Conservation (phyloP, 1,284 basidiomycete species). For the Austroboletus novae-zelandiae region DNA sequence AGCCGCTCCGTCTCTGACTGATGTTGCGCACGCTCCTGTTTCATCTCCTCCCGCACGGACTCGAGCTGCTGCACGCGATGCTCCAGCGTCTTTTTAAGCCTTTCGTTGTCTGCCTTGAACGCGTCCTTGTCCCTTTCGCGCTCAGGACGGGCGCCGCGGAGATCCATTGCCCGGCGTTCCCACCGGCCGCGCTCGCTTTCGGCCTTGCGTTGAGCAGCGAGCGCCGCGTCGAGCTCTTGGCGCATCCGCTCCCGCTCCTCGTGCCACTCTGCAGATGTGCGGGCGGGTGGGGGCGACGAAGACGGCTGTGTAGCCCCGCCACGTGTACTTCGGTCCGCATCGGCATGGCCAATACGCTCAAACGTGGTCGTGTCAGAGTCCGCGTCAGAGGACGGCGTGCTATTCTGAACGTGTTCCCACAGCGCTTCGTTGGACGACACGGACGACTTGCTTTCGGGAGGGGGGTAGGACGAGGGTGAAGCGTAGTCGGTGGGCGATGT, state of each 20-base stretch:
- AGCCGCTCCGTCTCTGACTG: conserved; percentile 10
- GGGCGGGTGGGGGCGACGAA: neutral
- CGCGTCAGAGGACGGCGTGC: conserved; percentile 15
- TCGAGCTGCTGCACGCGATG: conserved; percentile 16
- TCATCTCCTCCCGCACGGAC: conserved; percentile 4
- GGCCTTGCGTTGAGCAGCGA: conserved; percentile 11
- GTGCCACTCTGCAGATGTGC: neutral
- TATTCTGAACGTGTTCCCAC: conserved; percentile 26
- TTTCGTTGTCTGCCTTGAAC: conserved; percentile 27
- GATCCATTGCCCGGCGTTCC: conserved; percentile 23
- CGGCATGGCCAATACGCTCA: conserved; percentile 21
- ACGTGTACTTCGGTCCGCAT: neutral
- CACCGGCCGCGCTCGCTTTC: conserved; percentile 19
- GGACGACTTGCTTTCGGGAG: neutral
- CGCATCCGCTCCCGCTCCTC: conserved; percentile 13
- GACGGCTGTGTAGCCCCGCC: neutral
- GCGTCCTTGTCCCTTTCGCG: conserved; percentile 18
- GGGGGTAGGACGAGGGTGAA: neutral
- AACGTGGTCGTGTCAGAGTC: conserved; percentile 17
- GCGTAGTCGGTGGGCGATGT: neutral
- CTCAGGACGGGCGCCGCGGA: conserved; percentile 9
- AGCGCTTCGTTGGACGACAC: conserved; percentile 12
- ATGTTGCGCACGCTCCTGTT: conserved; percentile 5
- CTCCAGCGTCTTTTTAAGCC: conserved; percentile 17
- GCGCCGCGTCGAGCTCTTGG: conserved; percentile 10